A percentile compares a stretch with the other conserved stretches of the same genome.
phyloP scores from a whole-genome alignment of 2,329 filamentous ascomycete genomes.

The Amphichorda felina region DNA sequence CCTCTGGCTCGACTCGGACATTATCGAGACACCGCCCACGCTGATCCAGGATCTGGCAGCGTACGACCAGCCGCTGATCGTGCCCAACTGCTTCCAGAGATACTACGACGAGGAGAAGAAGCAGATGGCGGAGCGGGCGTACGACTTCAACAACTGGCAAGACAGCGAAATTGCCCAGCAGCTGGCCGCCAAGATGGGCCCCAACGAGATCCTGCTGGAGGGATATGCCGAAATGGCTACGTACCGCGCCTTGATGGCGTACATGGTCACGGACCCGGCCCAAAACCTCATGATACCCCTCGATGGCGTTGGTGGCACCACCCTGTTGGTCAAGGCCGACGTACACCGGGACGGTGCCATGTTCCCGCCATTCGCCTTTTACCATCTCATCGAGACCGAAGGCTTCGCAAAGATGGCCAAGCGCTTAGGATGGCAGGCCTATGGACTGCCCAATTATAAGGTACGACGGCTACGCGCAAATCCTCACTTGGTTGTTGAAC shows the following conservation, averaged over 20 bases:
- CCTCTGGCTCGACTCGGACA: constrained; percentile 87
- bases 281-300: constrained; percentile 55
- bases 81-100: constrained; percentile 90
- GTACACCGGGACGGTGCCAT: constrained; percentile 96
- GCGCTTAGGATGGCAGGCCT: constrained; percentile 73
- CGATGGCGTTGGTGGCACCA: constrained; percentile 89
- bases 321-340: constrained; percentile 87
- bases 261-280: constrained; percentile 50
- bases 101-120: constrained; percentile 61
- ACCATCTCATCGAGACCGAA: constrained; percentile 94
- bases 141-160: constrained; percentile 97
- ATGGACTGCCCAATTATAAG: constrained; percentile 93
- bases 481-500: neutral
- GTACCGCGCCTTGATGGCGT: constrained; percentile 83
- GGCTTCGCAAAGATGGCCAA: constrained; percentile 97
- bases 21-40: constrained; percentile 73
- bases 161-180: constrained; percentile 72
- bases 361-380: constrained; percentile 95
- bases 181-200: constrained; percentile 68
- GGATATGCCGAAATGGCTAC: constrained; percentile 91
- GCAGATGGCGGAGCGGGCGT: constrained; percentile 64
- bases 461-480: constrained; percentile 39
- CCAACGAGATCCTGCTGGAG: constrained; percentile 86
- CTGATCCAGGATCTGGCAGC: constrained; percentile 85
- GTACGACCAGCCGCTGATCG: constrained; percentile 83